These are phyloP conservation scores for Malassezia caprae DNA, from an alignment of 1,284 basidiomycete species.

Conservation along the genomic window DNA sequence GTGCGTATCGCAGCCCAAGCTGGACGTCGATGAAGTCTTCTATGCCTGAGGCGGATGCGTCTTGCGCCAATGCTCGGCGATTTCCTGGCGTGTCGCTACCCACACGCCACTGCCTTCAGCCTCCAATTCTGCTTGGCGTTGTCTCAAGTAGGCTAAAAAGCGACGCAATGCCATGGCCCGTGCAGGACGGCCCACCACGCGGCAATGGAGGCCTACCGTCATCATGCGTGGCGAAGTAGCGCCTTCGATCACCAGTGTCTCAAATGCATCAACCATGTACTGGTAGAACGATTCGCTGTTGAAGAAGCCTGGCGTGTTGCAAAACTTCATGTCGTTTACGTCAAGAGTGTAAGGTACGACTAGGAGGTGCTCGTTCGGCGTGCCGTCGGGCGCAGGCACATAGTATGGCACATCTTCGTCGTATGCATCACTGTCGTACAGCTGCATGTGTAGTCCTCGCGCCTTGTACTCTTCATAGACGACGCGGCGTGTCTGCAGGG, in stretches of 20 bases:
- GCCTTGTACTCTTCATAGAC: constrained; percentile 43
- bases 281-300: constrained; percentile 47
- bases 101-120: constrained; percentile 43
- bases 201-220: constrained; percentile 49
- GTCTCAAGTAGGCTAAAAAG: constrained; percentile 48
- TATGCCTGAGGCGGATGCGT: constrained; percentile 37
- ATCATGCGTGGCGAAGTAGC: constrained; percentile 49
- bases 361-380: constrained; percentile 35
- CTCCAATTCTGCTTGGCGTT: constrained; percentile 27
- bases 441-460: constrained; percentile 25
- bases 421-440: constrained; percentile 45
- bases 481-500: constrained; percentile 38
- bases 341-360: constrained; percentile 49
- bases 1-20: constrained; percentile 17
- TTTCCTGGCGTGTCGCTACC: constrained; percentile 50
- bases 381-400: constrained; percentile 38
- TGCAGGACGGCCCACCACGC: constrained; percentile 50
- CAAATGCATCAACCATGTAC: constrained; percentile 50
- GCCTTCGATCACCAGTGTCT: constrained; percentile 48
- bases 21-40: constrained; percentile 24
- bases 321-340: constrained; percentile 50
- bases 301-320: constrained; percentile 48
- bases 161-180: constrained; percentile 48
- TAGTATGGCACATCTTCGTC: constrained; percentile 51
- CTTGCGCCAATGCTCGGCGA: constrained; percentile 49